phyloP scores from a whole-genome alignment of 495 filamentous ascomycete species.

The Extremus antarcticus region DNA sequence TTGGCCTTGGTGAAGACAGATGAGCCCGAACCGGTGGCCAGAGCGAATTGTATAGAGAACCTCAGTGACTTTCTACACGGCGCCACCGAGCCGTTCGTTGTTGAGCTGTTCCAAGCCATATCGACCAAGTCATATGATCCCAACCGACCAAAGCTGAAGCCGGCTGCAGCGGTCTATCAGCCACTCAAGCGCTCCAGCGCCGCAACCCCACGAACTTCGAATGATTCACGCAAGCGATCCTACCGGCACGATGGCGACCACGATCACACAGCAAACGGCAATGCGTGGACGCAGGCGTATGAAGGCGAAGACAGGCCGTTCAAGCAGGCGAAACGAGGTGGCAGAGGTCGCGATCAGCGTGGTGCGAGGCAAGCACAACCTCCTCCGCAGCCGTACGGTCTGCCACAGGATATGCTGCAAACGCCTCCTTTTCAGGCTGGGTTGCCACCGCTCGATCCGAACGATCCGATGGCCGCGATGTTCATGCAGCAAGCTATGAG shows the following conservation, averaged over 20 bases:
- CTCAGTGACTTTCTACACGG: slow-evolving; percentile 83
- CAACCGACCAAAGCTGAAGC: slow-evolving; percentile 30
- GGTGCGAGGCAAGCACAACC: slow-evolving; percentile 3
- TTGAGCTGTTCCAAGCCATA: slow-evolving; percentile 70
- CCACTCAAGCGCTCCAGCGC: slow-evolving; percentile 31
- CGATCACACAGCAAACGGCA: slow-evolving; percentile 22
- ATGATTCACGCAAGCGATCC: slow-evolving; percentile 31
- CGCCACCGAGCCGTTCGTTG: slow-evolving; percentile 65
- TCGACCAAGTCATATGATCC: slow-evolving; percentile 10
- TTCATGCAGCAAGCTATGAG: slow-evolving; percentile 63
- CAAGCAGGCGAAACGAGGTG: slow-evolving; percentile 44
- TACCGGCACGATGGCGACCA: slow-evolving; percentile 31
- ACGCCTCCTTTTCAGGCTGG: slow-evolving; percentile 38
- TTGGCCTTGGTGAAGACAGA: slow-evolving; percentile 79
- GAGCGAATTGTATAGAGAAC: slow-evolving; percentile 61
- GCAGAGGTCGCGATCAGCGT: slow-evolving; percentile 7
- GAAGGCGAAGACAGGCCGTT: slow-evolving; percentile 40
- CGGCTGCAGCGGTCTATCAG: slow-evolving; percentile 30
- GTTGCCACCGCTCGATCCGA: slow-evolving; percentile 46
- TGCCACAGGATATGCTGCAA: slow-evolving; percentile 35
- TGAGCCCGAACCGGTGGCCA: slow-evolving; percentile 60
- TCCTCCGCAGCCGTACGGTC: neutral
- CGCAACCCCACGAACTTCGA: neutral
- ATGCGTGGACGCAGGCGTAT: neutral
- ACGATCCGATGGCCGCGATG: slow-evolving; percentile 57